Evolutionary conservation across 2,329 filamentous ascomycete genomes (phyloP), one percentile per base, ranked within the genome.

Genomic region (Microsporum ferrugineum): DNA sequence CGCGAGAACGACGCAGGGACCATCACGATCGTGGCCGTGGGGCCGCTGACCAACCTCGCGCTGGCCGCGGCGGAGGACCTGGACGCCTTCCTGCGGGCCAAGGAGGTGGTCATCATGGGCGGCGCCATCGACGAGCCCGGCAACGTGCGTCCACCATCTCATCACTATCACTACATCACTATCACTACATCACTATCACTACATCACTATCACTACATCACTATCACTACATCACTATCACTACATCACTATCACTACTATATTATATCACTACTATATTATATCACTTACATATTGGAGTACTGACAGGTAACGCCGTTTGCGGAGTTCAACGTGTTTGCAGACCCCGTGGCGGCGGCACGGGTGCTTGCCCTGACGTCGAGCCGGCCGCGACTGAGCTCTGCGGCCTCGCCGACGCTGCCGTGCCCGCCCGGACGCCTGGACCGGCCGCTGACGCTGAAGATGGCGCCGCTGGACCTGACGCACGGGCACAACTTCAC

Each of bases 21-120:
- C 0, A 85, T 99, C 67, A 91, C 88, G n/a, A 88, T 99, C 70
- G 84, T 96, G 41, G 89, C 89, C 29, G 81, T 97, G 57, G 94
- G 94, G 0, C 94, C 94, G 0, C 78, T 97, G 67, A 97, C 94
- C n/a, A 99, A 96, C 71, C 77, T 96, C 34, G 94, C 94, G 0
- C 75, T 95, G 31, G 94, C 94, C 2, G 91, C 94, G 2, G 86
- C 90, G 12, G 85, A 90, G 69, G 92, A 97, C 67, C 87, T 91
- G 0, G 89, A 92, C 73, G 87, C 91, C 0, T 96, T 99, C 73
- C 80, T 99, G 60, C 84, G 85, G 49, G 89, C 86, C 57, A 95
- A 95, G 73, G 91, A 97, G 74, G 82, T 99, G 2, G 87, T 96
- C 2, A 88, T 96, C 55, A 99, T 99, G 94, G 94, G 92, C 62